phyloP scores from a whole-genome alignment of 1,284 basidiomycete species.

The Puccinia horiana region DNA sequence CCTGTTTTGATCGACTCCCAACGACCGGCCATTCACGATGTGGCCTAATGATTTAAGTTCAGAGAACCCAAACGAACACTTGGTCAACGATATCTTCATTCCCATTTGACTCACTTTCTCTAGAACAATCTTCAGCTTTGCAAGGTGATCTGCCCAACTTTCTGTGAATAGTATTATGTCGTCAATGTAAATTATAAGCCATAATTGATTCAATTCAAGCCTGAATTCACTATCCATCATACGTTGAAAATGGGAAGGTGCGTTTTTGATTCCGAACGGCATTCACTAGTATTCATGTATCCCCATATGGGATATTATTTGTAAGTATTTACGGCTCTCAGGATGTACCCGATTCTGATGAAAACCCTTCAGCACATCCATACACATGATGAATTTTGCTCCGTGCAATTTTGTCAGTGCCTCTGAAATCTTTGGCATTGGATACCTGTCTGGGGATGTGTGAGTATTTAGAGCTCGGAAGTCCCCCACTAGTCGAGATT shows the following conservation, averaged over 20 bases:
- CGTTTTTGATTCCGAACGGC: conserved; percentile 27
- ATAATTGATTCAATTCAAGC: background rate
- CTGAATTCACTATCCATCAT: conserved; percentile 23
- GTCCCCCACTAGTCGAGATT: background rate
- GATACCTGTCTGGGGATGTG: background rate
- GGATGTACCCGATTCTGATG: background rate
- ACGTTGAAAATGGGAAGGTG: conserved; percentile 6
- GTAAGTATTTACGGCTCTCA: background rate
- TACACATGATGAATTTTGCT: background rate
- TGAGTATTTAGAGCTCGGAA: background rate
- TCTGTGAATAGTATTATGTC: conserved; percentile 5
- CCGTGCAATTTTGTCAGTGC: background rate
- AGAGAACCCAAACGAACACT: conserved; percentile 3
- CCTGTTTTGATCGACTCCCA: conserved; percentile 6
- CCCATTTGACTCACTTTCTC: conserved; percentile 1
- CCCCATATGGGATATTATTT: background rate
- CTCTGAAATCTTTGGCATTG: background rate
- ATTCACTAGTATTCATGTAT: background rate
- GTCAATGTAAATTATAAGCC: conserved; percentile 19
- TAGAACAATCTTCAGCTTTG: background rate
- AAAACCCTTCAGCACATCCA: background rate
- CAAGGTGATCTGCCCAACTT: background rate
- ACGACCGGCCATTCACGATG: background rate
- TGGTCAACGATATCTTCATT: conserved; percentile 19
- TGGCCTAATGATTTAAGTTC: conserved; percentile 16